Conservation (phyloP, 345 rosid species). For the Murraya paniculata region DNA sequence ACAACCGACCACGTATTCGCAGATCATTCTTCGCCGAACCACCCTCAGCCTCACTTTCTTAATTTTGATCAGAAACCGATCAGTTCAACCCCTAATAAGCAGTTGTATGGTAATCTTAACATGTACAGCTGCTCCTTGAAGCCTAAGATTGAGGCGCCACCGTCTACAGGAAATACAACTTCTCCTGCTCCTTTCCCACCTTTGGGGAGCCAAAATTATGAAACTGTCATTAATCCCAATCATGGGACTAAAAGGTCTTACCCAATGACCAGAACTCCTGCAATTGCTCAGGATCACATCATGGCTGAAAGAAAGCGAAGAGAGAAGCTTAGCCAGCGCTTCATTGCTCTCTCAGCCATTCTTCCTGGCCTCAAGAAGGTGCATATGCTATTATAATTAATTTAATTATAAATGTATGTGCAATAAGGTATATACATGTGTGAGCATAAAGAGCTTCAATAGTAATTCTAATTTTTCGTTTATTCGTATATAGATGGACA, state of each 20-base stretch:
- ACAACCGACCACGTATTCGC: constrained; percentile 12
- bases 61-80: constrained; percentile 24
- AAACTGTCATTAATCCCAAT: background rate
- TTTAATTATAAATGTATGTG: background rate
- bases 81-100: constrained; percentile 4
- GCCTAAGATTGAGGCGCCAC: constrained; percentile 30
- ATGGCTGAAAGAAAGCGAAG: constrained; percentile 57
- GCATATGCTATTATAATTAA: background rate
- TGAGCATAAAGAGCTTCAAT: too few species aligned
- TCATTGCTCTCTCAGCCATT: constrained; percentile 55
- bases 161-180: constrained; percentile 3
- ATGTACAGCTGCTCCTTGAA: background rate
- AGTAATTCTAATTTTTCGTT: too few species aligned
- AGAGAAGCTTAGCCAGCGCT: constrained; percentile 54
- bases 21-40: constrained; percentile 17
- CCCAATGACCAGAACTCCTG: constrained; percentile 26
- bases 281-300: constrained; percentile 50
- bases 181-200: constrained; percentile 6
- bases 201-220: constrained; percentile 15
- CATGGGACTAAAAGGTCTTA: constrained; percentile 13
- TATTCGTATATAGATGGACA: constrained; percentile 37
- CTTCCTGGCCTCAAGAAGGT: constrained; percentile 64
- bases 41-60: constrained; percentile 27
- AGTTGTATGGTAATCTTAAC: constrained; percentile 9
- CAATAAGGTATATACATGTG: background rate